Conservation (phyloP, 306 rosid genomes). For the Cucurbita pepo region DNA sequence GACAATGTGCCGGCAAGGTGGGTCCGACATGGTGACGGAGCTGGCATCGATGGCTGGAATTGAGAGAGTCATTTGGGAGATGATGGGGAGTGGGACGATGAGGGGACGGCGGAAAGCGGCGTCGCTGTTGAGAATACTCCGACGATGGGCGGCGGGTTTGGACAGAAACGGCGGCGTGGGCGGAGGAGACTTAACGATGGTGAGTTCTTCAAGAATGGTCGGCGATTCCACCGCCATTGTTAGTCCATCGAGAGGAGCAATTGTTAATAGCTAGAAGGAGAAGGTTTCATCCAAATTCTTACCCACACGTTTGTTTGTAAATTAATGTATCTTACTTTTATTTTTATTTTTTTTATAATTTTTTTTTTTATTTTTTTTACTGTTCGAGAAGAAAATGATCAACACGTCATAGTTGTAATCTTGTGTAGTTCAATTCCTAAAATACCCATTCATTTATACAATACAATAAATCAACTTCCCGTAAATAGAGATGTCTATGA, state of each 20-base stretch:
- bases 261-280: not conserved
- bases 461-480: too few species aligned
- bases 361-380: too few species aligned
- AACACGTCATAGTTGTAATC: too few species aligned
- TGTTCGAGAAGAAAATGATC: too few species aligned
- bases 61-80: conserved; percentile 76
- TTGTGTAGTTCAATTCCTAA: too few species aligned
- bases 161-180: not conserved
- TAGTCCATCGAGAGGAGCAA: not conserved
- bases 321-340: not conserved
- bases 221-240: not conserved
- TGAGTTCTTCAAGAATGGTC: not conserved
- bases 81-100: conserved; percentile 58
- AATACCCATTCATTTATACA: too few species aligned
- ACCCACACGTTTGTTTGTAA: not conserved
- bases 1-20: conserved; percentile 65
- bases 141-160: conserved; percentile 86
- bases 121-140: conserved; percentile 50
- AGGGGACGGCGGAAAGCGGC: conserved; percentile 78
- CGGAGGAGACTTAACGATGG: not conserved
- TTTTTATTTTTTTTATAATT: too few species aligned
- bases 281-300: not conserved
- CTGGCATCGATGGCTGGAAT: conserved; percentile 47
- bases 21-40: conserved; percentile 65
- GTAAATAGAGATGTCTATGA: too few species aligned